phyloP scores from a whole-genome alignment of 139 green algal species.

The Spirogloea muscicola region DNA sequence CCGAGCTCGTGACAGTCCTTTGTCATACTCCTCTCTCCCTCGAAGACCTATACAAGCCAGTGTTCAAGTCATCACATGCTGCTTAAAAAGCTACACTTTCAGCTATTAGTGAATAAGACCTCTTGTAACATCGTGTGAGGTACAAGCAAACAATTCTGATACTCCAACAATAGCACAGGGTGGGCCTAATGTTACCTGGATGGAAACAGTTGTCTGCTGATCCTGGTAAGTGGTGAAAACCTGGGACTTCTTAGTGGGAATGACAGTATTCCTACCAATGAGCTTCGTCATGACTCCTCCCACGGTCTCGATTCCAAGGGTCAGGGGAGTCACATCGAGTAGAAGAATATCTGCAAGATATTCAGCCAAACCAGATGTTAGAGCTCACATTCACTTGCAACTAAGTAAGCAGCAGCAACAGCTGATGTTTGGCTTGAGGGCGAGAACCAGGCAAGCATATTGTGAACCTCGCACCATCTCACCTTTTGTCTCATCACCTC shows the following conservation, averaged over 20 bases:
- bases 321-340: conserved; percentile 61
- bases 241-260: conserved; percentile 97
- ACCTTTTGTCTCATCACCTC: conserved; percentile 59
- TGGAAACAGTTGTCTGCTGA: conserved; percentile 73
- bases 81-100: no score
- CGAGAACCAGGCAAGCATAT: neutral
- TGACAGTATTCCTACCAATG: conserved; percentile 61
- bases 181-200: conserved; percentile 54
- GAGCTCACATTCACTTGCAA: no score
- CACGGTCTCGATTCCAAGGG: conserved; percentile 60
- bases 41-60: conserved; percentile 57
- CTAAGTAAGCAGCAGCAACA: no score
- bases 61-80: no score
- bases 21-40: conserved; percentile 60
- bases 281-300: conserved; percentile 65
- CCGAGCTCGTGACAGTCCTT: conserved; percentile 60
- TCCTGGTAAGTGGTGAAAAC: conserved; percentile 99
- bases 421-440: no score
- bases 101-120: no score
- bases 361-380: no score
- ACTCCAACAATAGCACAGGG: neutral
- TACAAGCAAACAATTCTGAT: no score
- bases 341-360: conserved; percentile 73
- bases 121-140: no score
- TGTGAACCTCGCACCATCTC: neutral